Evolutionary conservation across 2,329 filamentous ascomycete genomes (phyloP).

Genomic region (Arachnopeziza araneosa): DNA sequence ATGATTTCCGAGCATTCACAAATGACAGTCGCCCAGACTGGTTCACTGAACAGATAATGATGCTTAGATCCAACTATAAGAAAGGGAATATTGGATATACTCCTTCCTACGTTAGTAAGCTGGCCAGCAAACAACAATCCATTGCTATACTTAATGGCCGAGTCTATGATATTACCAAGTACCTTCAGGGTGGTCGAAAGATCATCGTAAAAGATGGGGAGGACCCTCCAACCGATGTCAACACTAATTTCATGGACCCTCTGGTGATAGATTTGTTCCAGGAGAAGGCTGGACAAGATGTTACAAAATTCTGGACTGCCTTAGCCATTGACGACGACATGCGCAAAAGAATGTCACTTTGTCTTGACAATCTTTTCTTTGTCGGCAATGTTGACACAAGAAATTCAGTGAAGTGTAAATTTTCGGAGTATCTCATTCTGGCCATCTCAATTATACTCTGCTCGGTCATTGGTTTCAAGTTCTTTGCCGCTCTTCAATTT

Average conservation of each 20-base stretch:
- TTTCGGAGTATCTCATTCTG: conserved; percentile 84
- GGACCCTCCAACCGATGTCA: conserved; percentile 40
- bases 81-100: conserved; percentile 87
- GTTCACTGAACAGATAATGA: conserved; percentile 84
- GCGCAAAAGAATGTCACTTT: conserved; percentile 68
- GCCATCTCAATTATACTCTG: conserved; percentile 77
- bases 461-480: conserved; percentile 87
- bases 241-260: conserved; percentile 76
- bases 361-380: conserved; percentile 92
- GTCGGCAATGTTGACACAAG: conserved; percentile 87
- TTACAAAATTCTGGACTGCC: conserved; percentile 76
- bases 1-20: conserved; percentile 84
- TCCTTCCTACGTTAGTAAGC: conserved; percentile 64
- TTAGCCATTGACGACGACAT: conserved; percentile 52
- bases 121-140: conserved; percentile 56
- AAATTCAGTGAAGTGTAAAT: conserved; percentile 77
- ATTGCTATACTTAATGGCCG: conserved; percentile 74
- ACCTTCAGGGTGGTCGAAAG: conserved; percentile 68
- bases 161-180: conserved; percentile 87
- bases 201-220: conserved; percentile 52
- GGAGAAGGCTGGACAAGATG: conserved; percentile 67
- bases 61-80: conserved; percentile 71
- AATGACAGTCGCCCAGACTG: conserved; percentile 83
- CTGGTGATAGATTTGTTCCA: conserved; percentile 73
- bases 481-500: conserved; percentile 93